Conservation (phyloP, 2,329 filamentous ascomycete genomes). For the Beauveria bassiana region DNA sequence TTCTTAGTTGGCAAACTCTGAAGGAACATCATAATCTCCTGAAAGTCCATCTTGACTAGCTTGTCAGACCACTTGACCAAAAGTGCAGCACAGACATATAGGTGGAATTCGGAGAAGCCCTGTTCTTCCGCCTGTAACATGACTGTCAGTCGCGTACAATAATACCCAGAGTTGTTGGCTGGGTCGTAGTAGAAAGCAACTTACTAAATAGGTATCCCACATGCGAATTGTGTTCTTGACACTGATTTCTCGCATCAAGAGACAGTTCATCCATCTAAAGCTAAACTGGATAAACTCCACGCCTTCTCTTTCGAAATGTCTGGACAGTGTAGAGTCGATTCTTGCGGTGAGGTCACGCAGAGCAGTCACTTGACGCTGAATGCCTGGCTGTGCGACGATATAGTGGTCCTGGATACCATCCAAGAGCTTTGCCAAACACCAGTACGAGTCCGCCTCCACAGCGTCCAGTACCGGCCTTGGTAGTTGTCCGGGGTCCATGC, state of each 20-base stretch:
- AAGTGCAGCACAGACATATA: constrained; percentile 97
- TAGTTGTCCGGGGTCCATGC: constrained; percentile 94
- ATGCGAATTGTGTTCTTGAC: constrained; percentile 95
- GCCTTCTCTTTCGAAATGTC: constrained; percentile 81
- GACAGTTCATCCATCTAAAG: constrained; percentile 99
- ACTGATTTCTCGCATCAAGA: constrained; percentile 94
- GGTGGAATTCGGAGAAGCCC: constrained; percentile 95
- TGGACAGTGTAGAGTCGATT: constrained; percentile 77
- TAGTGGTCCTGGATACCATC: constrained; percentile 99
- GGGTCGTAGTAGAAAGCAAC: constrained; percentile 21
- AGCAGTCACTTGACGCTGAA: constrained; percentile 85
- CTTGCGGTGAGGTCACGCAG: constrained; percentile 83
- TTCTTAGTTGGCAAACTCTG: constrained; percentile 85
- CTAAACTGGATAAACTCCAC: constrained; percentile 99
- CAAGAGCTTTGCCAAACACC: constrained; percentile 96
- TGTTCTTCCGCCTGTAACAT: constrained; percentile 79
- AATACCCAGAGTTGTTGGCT: neutral
- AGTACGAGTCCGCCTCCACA: constrained; percentile 95
- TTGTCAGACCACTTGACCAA: constrained; percentile 97
- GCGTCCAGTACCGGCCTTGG: constrained; percentile 87
- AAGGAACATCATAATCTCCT: constrained; percentile 99
- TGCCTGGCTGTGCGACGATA: constrained; percentile 94
- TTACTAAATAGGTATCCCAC: constrained; percentile 98
- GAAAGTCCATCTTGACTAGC: constrained; percentile 92
- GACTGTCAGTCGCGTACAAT: constrained; percentile 12